Percentiles rank a stretch among this genome's conserved stretches.
Conservation (phyloP, 192 early-diverging fungal species). For the Lunasporangiospora selenospora region DNA sequence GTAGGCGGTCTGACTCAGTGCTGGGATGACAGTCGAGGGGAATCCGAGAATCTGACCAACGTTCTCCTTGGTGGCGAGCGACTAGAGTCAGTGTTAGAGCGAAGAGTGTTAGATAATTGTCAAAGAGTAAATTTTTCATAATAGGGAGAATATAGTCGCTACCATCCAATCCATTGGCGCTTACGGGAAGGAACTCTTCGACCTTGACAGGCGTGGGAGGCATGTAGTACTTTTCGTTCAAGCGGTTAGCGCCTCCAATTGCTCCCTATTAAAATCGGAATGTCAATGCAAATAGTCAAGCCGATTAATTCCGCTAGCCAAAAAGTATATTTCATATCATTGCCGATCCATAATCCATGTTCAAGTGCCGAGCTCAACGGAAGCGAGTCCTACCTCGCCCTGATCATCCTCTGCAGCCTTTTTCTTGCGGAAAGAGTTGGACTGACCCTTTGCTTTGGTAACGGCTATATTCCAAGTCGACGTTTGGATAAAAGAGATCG, state of each 20-base stretch:
- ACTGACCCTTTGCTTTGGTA: constrained; percentile 27
- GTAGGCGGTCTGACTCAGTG: constrained; percentile 31
- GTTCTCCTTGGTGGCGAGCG: constrained; percentile 39
- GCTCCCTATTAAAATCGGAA: constrained; percentile 27
- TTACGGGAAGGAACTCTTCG: constrained; percentile 46
- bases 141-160: too few relatives aligned
- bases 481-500: too few relatives aligned
- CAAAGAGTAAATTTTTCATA: too few relatives aligned
- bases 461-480: constrained; percentile 6
- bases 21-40: constrained; percentile 18
- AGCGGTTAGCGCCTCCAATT: constrained; percentile 34
- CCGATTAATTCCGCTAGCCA: too few relatives aligned
- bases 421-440: constrained; percentile 44
- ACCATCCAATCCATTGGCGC: too few relatives aligned
- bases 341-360: too few relatives aligned
- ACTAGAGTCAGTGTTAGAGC: too few relatives aligned
- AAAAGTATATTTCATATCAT: too few relatives aligned
- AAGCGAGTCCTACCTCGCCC: constrained; percentile 43
- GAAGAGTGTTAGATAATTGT: too few relatives aligned
- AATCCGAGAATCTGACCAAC: constrained; percentile 39
- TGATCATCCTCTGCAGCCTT: constrained; percentile 21
- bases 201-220: constrained; percentile 34
- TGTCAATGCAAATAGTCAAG: too few relatives aligned
- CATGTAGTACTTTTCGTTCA: constrained; percentile 48
- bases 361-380: too few relatives aligned